A percentile compares a stretch with the other conserved stretches of the same genome.
phyloP scores from a whole-genome alignment of 164 flowering plant species.

The Chloranthus sessilifolius region DNA sequence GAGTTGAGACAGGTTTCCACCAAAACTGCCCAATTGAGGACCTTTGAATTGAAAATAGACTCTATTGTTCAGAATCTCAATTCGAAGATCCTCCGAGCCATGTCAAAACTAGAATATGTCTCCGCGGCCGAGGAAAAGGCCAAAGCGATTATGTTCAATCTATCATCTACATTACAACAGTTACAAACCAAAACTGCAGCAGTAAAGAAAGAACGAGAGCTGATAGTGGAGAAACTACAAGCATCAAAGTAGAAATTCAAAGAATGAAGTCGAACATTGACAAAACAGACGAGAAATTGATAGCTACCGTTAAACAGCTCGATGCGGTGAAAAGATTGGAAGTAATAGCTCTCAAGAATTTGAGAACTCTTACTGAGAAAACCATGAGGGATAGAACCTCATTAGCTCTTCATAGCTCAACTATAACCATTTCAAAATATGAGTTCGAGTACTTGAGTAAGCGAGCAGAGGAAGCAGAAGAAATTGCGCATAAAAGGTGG shows the following conservation, averaged over 20 bases:
- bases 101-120: slow-evolving; percentile 52
- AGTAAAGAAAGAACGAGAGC: slow-evolving; percentile 44
- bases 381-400: slow-evolving; percentile 46
- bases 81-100: slow-evolving; percentile 66
- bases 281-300: slow-evolving; percentile 41
- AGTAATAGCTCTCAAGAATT: slow-evolving; percentile 49
- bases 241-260: slow-evolving; percentile 36
- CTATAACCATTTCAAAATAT: slow-evolving; percentile 64
- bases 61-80: slow-evolving; percentile 42
- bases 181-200: slow-evolving; percentile 45
- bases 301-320: slow-evolving; percentile 56
- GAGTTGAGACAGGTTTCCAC: slow-evolving; percentile 45
- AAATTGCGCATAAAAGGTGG: no score
- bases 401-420: slow-evolving; percentile 35
- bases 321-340: slow-evolving; percentile 56
- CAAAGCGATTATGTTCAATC: slow-evolving; percentile 34
- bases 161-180: slow-evolving; percentile 43
- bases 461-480: slow-evolving; percentile 55
- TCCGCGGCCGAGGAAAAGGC: slow-evolving; percentile 54
- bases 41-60: slow-evolving; percentile 42
- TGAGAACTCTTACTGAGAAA: slow-evolving; percentile 39
- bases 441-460: slow-evolving; percentile 76
- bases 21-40: slow-evolving; percentile 40
- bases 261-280: slow-evolving; percentile 46
- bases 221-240: slow-evolving; percentile 33